Conservation (phyloP, 2,329 filamentous ascomycete species). For the Albophoma yamanashiensis region DNA sequence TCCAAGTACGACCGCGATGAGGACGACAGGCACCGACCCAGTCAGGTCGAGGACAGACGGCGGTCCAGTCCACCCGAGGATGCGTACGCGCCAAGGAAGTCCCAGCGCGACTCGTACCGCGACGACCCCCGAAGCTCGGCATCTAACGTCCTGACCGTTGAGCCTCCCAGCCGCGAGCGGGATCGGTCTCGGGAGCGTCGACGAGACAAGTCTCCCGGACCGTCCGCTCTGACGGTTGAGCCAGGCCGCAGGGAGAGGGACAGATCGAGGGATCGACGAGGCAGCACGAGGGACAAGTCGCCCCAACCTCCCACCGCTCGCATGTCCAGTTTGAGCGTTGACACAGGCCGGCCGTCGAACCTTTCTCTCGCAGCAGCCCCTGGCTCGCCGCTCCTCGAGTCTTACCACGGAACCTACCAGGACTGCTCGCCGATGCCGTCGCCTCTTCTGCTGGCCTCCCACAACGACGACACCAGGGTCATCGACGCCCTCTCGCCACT, state of each 20-base stretch:
- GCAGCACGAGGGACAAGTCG: slow-evolving; percentile 29
- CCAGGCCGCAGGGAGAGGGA: slow-evolving; percentile 8
- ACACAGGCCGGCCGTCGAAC: slow-evolving; percentile 27
- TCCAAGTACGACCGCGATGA: slow-evolving; percentile 9
- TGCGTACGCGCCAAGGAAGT: slow-evolving; percentile 8
- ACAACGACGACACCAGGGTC: slow-evolving; percentile 37
- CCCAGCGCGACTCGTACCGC: slow-evolving; percentile 11
- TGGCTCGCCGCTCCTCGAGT: slow-evolving; percentile 76
- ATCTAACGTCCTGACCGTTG: slow-evolving; percentile 30
- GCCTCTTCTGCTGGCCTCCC: slow-evolving; percentile 49
- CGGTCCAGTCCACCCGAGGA: slow-evolving; percentile 8
- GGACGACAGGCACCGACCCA: background rate
- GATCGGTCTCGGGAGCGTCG: slow-evolving; percentile 22
- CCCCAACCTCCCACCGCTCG: slow-evolving; percentile 36
- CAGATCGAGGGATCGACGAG: slow-evolving; percentile 19
- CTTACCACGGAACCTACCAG: slow-evolving; percentile 90
- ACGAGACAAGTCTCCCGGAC: slow-evolving; percentile 16
- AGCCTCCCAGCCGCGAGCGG: slow-evolving; percentile 23
- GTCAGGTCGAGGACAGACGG: slow-evolving; percentile 1
- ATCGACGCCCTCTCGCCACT: slow-evolving; percentile 43
- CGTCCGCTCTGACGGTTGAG: slow-evolving; percentile 11
- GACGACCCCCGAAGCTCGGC: slow-evolving; percentile 26
- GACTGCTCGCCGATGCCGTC: slow-evolving; percentile 92
- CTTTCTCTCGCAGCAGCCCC: slow-evolving; percentile 49
- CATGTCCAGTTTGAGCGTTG: slow-evolving; percentile 43